A percentile compares a stretch with the other conserved stretches of the same genome.
Conservation (phyloP, 2,329 filamentous ascomycete genomes). For the Tetracladium maxilliforme region DNA sequence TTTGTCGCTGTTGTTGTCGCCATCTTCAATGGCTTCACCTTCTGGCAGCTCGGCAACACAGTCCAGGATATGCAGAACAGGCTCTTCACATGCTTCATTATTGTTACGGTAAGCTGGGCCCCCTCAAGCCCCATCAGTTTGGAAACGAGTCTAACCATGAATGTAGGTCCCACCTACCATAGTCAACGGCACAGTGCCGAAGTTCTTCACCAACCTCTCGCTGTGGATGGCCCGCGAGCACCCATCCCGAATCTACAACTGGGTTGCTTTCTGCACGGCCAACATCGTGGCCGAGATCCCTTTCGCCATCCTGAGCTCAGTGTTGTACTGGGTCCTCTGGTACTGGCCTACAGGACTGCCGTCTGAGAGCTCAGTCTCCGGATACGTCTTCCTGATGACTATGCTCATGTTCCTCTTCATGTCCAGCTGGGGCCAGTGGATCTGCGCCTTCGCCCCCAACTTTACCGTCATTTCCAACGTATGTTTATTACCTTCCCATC, state of each 20-base stretch:
- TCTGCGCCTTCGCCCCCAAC: conserved; percentile 65
- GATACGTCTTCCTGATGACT: conserved; percentile 68
- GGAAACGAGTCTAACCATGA: too few relatives aligned
- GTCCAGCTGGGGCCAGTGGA: conserved; percentile 69
- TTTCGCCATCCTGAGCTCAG: conserved; percentile 43
- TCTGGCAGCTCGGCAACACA: conserved; percentile 52
- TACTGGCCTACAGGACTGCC: conserved; percentile 65
- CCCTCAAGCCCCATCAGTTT: too few relatives aligned
- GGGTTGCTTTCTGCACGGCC: conserved; percentile 62
- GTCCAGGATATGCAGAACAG: conserved; percentile 58
- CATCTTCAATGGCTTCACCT: conserved; percentile 70
- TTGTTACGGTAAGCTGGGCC: too few relatives aligned
- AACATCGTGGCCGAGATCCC: conserved; percentile 63
- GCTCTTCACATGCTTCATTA: conserved; percentile 59
- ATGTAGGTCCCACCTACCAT: conserved; percentile 44
- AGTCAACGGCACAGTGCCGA: conserved; percentile 61
- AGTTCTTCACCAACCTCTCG: conserved; percentile 59
- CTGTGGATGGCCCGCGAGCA: conserved; percentile 63
- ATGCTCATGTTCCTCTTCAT: conserved; percentile 67
- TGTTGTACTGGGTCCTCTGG: conserved; percentile 63
- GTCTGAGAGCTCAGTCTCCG: conserved; percentile 44
- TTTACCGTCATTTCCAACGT: conserved; percentile 66
- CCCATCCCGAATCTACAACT: conserved; percentile 62
- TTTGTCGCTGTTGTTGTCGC: conserved; percentile 58
- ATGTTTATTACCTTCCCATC: conserved; percentile 13